A percentile compares a stretch with the other conserved stretches of the same genome.
Evolutionary conservation across 176 grass and related monocot species (phyloP).

Genomic region (Triticum turgidum): DNA sequence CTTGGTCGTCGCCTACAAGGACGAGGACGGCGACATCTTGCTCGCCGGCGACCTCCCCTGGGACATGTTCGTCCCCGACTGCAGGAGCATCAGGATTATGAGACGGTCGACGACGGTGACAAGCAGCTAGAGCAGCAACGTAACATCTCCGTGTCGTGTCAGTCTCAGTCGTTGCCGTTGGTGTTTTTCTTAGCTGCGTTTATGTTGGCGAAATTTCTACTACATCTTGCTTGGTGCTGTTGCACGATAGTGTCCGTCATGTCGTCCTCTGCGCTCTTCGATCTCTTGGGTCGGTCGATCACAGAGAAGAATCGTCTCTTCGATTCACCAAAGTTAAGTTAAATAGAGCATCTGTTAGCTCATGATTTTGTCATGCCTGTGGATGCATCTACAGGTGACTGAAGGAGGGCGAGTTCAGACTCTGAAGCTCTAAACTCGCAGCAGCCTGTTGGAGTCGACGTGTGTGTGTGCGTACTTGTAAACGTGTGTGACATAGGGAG

Average conservation of each 20-base stretch:
- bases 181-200: too few relatives aligned
- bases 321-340: too few relatives aligned
- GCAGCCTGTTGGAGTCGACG: too few relatives aligned
- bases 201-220: too few relatives aligned
- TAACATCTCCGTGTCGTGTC: too few relatives aligned
- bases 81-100: neutral
- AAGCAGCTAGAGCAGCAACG: neutral
- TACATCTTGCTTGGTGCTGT: neutral
- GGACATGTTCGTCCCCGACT: neutral
- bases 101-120: neutral
- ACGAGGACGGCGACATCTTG: neutral
- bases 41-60: neutral
- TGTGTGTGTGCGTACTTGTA: too few relatives aligned
- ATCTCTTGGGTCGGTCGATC: neutral
- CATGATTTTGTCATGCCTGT: neutral
- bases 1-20: neutral
- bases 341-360: neutral
- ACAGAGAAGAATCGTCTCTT: too few relatives aligned
- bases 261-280: neutral
- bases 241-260: neutral
- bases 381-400: too few relatives aligned
- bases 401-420: too few relatives aligned
- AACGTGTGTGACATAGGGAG: too few relatives aligned
- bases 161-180: too few relatives aligned
- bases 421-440: too few relatives aligned